These are phyloP conservation scores for Euphorbia tirucalli DNA, from an alignment of 345 rosid species.

Conservation along the genomic window DNA sequence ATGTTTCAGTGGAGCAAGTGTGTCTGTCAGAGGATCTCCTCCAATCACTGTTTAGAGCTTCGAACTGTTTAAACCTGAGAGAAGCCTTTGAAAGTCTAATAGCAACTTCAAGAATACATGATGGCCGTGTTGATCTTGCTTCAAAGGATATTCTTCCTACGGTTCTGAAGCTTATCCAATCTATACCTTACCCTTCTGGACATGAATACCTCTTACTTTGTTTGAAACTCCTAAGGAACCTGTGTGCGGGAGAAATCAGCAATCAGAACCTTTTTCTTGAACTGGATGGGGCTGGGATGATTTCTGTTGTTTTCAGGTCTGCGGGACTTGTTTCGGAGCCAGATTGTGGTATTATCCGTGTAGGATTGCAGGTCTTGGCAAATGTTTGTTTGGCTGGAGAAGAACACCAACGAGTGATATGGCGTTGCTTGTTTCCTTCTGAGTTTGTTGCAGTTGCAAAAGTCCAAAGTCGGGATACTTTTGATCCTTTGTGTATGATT, in stretches of 20 bases:
- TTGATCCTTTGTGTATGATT: slow-evolving; percentile 76
- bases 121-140: slow-evolving; percentile 62
- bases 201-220: slow-evolving; percentile 34
- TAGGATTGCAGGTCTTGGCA: slow-evolving; percentile 61
- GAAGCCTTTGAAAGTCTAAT: slow-evolving; percentile 53
- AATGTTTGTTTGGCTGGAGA: slow-evolving; percentile 67
- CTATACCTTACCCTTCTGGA: slow-evolving; percentile 29
- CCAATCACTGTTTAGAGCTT: slow-evolving; percentile 39
- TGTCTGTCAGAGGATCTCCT: slow-evolving; percentile 19
- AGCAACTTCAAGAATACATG: slow-evolving; percentile 39
- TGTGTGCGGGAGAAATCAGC: slow-evolving; percentile 62
- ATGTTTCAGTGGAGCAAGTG: slow-evolving; percentile 2
- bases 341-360: slow-evolving; percentile 44
- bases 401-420: slow-evolving; percentile 52
- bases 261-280: slow-evolving; percentile 58
- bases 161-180: slow-evolving; percentile 43
- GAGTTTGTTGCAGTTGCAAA: slow-evolving; percentile 46
- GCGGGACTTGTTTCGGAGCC: slow-evolving; percentile 19
- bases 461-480: slow-evolving; percentile 43
- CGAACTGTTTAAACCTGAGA: slow-evolving; percentile 35
- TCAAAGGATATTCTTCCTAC: slow-evolving; percentile 41
- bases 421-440: slow-evolving; percentile 52
- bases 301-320: slow-evolving; percentile 33
- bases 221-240: slow-evolving; percentile 66
- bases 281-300: slow-evolving; percentile 37